Conservation (phyloP, 345 rosid species). For the Firmiana major region DNA sequence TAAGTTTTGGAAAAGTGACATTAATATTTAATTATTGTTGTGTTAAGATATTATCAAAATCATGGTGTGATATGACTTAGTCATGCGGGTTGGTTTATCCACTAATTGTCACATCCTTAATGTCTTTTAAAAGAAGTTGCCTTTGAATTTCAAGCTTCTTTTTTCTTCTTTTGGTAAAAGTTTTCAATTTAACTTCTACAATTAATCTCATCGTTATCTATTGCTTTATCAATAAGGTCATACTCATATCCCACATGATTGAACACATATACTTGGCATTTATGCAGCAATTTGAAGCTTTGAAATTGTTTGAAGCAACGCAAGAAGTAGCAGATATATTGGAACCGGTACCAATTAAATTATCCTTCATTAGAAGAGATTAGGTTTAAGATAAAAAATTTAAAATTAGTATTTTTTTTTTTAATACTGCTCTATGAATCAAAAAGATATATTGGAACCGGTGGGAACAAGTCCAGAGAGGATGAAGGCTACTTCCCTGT, state of each 20-base stretch:
- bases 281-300: constrained; percentile 9
- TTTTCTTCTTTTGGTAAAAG: neutral
- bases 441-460: too few species aligned
- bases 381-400: too few species aligned
- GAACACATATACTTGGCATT: neutral
- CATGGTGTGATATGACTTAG: too few species aligned
- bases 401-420: too few species aligned
- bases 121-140: neutral
- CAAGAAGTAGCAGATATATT: neutral
- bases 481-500: constrained; percentile 50
- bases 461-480: constrained; percentile 44
- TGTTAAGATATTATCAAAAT: neutral
- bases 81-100: neutral
- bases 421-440: too few species aligned
- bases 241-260: neutral
- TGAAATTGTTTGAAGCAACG: constrained; percentile 7
- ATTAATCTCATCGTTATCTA: neutral
- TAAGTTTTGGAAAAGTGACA: neutral
- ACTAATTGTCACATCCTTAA: neutral
- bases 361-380: too few species aligned
- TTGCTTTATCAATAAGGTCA: neutral
- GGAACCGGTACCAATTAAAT: too few species aligned
- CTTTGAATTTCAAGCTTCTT: neutral
- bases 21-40: neutral
- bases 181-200: too few species aligned